A percentile compares a stretch with the other conserved stretches of the same genome.
phyloP scores from a whole-genome alignment of 257 asterid genomes.

The Solanum virginianum region DNA sequence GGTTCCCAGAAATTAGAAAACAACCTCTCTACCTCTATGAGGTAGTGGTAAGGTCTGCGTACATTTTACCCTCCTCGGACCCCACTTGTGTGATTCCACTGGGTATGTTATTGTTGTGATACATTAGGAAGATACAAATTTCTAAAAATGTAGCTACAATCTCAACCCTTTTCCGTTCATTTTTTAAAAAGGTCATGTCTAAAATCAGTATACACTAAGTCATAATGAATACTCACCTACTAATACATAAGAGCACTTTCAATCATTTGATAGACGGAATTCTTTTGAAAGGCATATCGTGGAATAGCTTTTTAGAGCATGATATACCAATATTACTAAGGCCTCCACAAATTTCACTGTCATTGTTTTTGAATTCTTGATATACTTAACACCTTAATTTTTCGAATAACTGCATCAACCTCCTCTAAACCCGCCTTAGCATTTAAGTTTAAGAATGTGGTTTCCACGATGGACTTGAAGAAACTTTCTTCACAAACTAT shows the following conservation, averaged over 20 bases:
- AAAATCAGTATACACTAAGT: neutral
- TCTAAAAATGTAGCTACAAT: neutral
- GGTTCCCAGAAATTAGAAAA: too few relatives aligned
- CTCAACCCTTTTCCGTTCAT: neutral
- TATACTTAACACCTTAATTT: neutral
- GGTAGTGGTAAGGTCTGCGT: too few relatives aligned
- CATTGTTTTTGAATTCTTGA: neutral
- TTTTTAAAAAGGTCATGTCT: neutral
- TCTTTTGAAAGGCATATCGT: neutral
- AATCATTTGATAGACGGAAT: neutral
- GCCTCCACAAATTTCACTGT: neutral
- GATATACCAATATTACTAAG: neutral
- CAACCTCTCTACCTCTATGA: too few relatives aligned
- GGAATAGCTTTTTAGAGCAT: neutral
- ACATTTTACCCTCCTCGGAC: too few relatives aligned
- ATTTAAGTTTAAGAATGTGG: neutral
- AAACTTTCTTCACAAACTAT: neutral
- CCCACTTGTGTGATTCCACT: too few relatives aligned
- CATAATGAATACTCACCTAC: neutral
- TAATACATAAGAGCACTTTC: neutral
- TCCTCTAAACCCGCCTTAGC: neutral
- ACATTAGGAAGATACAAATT: neutral
- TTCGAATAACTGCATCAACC: neutral
- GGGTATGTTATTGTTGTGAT: neutral
- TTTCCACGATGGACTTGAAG: neutral